Evolutionary conservation across 1,139 yeast species (phyloP), one percentile per base, ranked within the genome.

Genomic region (Kurtzmaniella quercitrusa): DNA sequence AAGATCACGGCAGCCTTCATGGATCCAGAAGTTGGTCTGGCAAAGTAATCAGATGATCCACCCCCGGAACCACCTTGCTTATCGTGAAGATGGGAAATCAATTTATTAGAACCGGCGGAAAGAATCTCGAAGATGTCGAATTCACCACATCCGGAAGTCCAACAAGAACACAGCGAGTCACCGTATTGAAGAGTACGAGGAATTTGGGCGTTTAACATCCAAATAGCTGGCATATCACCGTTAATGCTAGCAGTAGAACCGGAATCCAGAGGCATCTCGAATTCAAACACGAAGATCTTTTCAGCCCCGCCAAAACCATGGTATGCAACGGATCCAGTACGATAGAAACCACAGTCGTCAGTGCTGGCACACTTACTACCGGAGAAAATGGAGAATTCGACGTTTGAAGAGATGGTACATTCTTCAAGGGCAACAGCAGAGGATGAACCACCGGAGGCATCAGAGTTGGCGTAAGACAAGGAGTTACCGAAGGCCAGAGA

Each of bases 1-100:
- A 93, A 91, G 55, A 91, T 71, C 50, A 81, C 96, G 51, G 96
- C 98, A 56, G 95, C 97, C 73, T 86, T 89, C 75, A 91, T 72
- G 43, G 95, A 73, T 17, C 81, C 77, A 50, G 71, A 60, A 41
- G 85, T 77, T 58, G 98, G 98, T 77, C 98, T 87, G 21, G 66
- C 60, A 63, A 93, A 88, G 77, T 82, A 90, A 68, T 90, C 95
- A 55, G 82, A 74, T 49, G 96, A 75, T 60, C 96, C 96, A 65
- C 95, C 95, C 60, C 95, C 96, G 62, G 84, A 85, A 51, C 72
- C 63, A 57, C 94, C 95, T 75, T 90, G 96, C 58, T 88, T 89
- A 59, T 79, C 81, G 71, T 93, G 98, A 57, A 93, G 70, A 62
- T 91, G 95, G 49, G 88, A 72, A 58, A 87, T 85, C 64, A 91